Conservation (phyloP, 2,329 filamentous ascomycete genomes). For the Fusarium piperis region DNA sequence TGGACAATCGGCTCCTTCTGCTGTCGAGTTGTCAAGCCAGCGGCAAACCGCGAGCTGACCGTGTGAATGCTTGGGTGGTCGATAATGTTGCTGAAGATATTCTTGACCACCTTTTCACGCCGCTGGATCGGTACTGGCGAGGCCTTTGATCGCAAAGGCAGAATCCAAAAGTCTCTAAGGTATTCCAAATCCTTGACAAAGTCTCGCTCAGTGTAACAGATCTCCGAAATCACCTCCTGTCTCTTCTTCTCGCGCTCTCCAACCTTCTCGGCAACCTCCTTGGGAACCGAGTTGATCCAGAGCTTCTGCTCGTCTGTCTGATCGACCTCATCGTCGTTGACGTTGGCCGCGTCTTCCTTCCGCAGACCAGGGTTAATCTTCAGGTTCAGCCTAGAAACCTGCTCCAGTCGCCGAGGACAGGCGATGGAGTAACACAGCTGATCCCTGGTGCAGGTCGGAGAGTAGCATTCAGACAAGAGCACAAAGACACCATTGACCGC, state of each 20-base stretch:
- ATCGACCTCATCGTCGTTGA: conserved; percentile 82
- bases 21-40: conserved; percentile 88
- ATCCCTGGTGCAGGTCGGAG: conserved; percentile 94
- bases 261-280: conserved; percentile 91
- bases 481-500: conserved; percentile 96
- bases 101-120: conserved; percentile 89
- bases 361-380: conserved; percentile 91
- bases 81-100: conserved; percentile 95
- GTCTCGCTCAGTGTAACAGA: conserved; percentile 98
- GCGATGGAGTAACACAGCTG: conserved; percentile 98
- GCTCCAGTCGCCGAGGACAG: conserved; percentile 90
- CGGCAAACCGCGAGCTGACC: conserved; percentile 89
- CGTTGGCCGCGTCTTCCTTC: conserved; percentile 63
- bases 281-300: conserved; percentile 98
- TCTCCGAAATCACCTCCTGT: conserved; percentile 96
- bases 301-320: conserved; percentile 96
- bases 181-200: conserved; percentile 99
- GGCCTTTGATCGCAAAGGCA: conserved; percentile 81
- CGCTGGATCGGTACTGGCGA: conserved; percentile 91
- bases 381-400: conserved; percentile 92
- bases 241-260: conserved; percentile 94
- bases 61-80: conserved; percentile 83
- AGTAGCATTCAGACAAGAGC: conserved; percentile 95
- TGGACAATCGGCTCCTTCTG: conserved; percentile 89
- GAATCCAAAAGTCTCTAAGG: conserved; percentile 97